phyloP scores from a whole-genome alignment of 805 yeast species.

The Wickerhamomyces hampshirensis region DNA sequence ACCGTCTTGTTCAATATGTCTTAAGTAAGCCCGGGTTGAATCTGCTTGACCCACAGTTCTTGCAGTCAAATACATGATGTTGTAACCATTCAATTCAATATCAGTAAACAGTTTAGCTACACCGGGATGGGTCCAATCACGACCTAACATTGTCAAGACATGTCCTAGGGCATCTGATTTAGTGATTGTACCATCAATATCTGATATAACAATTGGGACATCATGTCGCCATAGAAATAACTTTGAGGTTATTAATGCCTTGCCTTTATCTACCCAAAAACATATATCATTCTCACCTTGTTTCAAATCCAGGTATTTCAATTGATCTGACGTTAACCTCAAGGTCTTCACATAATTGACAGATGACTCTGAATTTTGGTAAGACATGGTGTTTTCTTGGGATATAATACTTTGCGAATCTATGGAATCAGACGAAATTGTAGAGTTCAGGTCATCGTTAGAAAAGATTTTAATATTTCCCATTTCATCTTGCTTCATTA shows the following conservation, averaged over 20 bases:
- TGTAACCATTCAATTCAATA: constrained; percentile 82
- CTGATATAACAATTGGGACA: constrained; percentile 91
- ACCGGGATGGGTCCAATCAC: constrained; percentile 98
- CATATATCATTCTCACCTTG: constrained; percentile 75
- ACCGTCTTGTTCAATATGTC: constrained; percentile 74
- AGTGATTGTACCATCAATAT: constrained; percentile 97
- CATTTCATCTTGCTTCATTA: constrained; percentile 53
- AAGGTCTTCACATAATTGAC: constrained; percentile 73
- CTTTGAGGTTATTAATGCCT: constrained; percentile 67
- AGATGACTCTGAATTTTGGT: constrained; percentile 11
- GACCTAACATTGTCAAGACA: constrained; percentile 85
- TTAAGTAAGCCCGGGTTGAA: constrained; percentile 76
- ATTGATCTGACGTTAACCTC: constrained; percentile 86
- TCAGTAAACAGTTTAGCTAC: constrained; percentile 91
- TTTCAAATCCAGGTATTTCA: constrained; percentile 64
- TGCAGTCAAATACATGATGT: constrained; percentile 89
- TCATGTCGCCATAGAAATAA: constrained; percentile 79
- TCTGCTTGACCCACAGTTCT: constrained; percentile 96
- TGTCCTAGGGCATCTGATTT: constrained; percentile 98
- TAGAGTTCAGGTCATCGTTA: constrained; percentile 22
- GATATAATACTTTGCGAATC: constrained; percentile 4
- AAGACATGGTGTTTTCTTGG: constrained; percentile 1
- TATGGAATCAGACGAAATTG: constrained; percentile 2
- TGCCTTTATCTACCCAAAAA: constrained; percentile 80
- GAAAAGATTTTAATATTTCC: constrained; percentile 61